Conservation (phyloP, 768 basidiomycete species). For the Sporobolomyces pararoseus region DNA sequence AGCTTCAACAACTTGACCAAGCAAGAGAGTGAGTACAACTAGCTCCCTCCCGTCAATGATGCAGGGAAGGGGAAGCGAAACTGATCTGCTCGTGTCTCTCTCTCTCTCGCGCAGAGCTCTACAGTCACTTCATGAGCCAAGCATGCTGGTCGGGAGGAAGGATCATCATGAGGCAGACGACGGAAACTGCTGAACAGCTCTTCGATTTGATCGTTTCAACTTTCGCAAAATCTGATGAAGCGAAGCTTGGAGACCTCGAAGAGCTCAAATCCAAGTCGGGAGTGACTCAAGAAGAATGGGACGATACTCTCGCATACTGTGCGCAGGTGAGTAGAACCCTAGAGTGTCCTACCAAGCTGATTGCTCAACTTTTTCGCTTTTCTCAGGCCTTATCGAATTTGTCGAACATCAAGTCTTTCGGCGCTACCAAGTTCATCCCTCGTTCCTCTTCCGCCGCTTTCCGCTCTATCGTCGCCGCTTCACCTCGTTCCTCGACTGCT, state of each 20-base stretch:
- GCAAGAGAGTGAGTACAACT: conserved; percentile 56
- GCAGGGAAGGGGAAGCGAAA: background rate
- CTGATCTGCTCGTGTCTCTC: background rate
- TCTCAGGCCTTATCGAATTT: conserved; percentile 48
- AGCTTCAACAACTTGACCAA: conserved; percentile 61
- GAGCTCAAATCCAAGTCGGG: conserved; percentile 58
- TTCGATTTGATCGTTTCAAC: conserved; percentile 44
- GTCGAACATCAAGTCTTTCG: conserved; percentile 70
- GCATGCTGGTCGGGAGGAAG: conserved; percentile 74
- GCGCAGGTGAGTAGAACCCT: conserved; percentile 63
- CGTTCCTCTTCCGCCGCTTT: conserved; percentile 64
- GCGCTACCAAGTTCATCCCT: conserved; percentile 80
- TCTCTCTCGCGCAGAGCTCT: conserved; percentile 54
- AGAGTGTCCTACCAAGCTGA: too few species aligned
- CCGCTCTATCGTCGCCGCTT: conserved; percentile 60
- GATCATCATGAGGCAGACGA: conserved; percentile 56
- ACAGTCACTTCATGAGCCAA: conserved; percentile 59
- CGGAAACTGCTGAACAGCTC: conserved; percentile 31
- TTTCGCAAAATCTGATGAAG: conserved; percentile 20
- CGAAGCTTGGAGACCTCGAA: conserved; percentile 53
- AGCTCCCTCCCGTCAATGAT: background rate
- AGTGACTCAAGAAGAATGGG: conserved; percentile 62
- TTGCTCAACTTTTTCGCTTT: background rate
- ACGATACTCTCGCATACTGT: conserved; percentile 66
- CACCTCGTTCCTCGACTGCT: conserved; percentile 60